Conservation (phyloP, 2,329 filamentous ascomycete genomes). For the Fusarium sp. region DNA sequence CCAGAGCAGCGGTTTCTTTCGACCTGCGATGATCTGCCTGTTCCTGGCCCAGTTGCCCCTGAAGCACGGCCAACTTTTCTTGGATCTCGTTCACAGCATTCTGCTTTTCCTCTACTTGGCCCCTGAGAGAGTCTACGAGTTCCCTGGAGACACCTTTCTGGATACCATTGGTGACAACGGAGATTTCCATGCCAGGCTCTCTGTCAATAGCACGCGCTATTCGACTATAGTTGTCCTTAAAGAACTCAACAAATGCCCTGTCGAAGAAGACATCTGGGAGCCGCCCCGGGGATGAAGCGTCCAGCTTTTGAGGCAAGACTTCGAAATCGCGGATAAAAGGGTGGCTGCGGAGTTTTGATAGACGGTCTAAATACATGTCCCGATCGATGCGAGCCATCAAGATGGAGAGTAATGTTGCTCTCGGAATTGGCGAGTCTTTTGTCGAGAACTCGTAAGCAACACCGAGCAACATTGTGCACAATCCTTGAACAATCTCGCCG, state of each 20-base stretch:
- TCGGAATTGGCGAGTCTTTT: slow-evolving; percentile 91
- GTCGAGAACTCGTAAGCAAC: slow-evolving; percentile 97
- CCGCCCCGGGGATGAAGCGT: slow-evolving; percentile 59
- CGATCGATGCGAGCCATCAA: slow-evolving; percentile 82
- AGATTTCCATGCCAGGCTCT: slow-evolving; percentile 88
- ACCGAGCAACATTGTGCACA: slow-evolving; percentile 87
- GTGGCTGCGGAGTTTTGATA: slow-evolving; percentile 81
- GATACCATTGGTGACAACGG: slow-evolving; percentile 80
- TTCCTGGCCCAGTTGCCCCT: slow-evolving; percentile 75
- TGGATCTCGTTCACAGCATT: slow-evolving; percentile 62
- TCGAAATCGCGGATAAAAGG: slow-evolving; percentile 90
- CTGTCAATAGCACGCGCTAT: slow-evolving; percentile 88
- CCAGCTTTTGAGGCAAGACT: slow-evolving; percentile 78
- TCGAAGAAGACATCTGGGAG: slow-evolving; percentile 89
- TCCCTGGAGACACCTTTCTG: slow-evolving; percentile 95
- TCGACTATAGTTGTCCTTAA: slow-evolving; percentile 95
- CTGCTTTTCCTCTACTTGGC: slow-evolving; percentile 80
- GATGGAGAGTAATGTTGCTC: slow-evolving; percentile 83
- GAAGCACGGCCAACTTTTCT: slow-evolving; percentile 60
- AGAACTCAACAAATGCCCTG: slow-evolving; percentile 87
- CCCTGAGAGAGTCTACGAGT: slow-evolving; percentile 85
- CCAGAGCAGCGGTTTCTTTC: slow-evolving; percentile 64
- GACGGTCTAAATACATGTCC: slow-evolving; percentile 86
- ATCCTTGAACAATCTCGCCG: slow-evolving; percentile 79
- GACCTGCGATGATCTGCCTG: slow-evolving; percentile 77